Base-by-base conservation (phyloP, 139 green algal genomes). In the Gonium pectorale region DNA sequence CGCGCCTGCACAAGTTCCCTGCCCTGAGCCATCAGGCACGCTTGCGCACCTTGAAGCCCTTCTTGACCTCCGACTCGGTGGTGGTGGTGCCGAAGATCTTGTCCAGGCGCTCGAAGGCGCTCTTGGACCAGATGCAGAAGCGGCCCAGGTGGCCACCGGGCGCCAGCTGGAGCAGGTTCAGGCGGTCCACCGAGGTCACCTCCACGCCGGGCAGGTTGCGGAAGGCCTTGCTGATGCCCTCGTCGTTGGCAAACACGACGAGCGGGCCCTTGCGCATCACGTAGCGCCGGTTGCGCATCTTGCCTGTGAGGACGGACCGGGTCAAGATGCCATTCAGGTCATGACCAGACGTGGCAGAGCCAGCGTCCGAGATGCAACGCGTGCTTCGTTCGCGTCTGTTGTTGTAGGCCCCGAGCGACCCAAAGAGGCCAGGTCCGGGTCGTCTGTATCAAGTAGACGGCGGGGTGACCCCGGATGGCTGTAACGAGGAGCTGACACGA, bases 41-140 rank as follows among this genome's bases (percentile, higher is more conserved):
- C n/a, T n/a, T n/a, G n/a, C n/a, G 0, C 77, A 83, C 60, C 77
- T 83, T 96, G 94, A 94, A 99, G 80, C 95, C 96, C 93, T 98
- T 98, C 97, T 99, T 99, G 71, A 92, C 67, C 83, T 89, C 81
- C 41, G 88, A 95, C 41, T 88, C 89, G 37, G 89, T 86, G 78
- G 93, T 92, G 66, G 85, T 86, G 85, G 92, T 97, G 88, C 94
- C 93, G 93, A 91, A 88, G 66, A 91, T 79, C 33, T 87, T 85
- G 91, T 99, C 97, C 73, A 99, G 95, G 90, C 94, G 92, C 84
- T 97, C 96, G 71, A 99, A 98, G 27, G 98, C 98, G 72, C 82
- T 91, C 93, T 99, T 97, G 83, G 98, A 99, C 97, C 97, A 99
- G 83, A 99, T 95, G 89, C 95, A 94, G 89, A 99, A 99, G 71